Evolutionary conservation across 2,329 filamentous ascomycete genomes (phyloP).

Genomic region (Rhynchosporium agropyri): DNA sequence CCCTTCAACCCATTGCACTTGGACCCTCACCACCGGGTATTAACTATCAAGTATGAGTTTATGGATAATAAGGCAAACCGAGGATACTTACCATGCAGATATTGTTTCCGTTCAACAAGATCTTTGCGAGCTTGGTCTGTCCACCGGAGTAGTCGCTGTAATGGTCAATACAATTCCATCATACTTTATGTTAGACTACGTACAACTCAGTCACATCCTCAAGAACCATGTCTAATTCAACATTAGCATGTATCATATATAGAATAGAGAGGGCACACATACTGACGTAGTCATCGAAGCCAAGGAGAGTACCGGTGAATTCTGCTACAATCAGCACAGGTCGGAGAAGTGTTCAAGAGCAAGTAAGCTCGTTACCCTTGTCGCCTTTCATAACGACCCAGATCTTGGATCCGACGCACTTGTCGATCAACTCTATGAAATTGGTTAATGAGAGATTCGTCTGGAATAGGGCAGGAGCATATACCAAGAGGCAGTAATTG

Average conservation of each 20-base stretch:
- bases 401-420: constrained; percentile 95
- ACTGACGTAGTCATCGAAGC: constrained; percentile 99
- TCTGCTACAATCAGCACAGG: constrained; percentile 55
- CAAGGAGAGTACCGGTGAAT: constrained; percentile 90
- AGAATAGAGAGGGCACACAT: constrained; percentile 53
- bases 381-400: constrained; percentile 99
- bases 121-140: constrained; percentile 89
- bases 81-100: constrained; percentile 82
- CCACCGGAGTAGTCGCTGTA: constrained; percentile 87
- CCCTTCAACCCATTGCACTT: constrained; percentile 28
- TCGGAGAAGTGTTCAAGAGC: constrained; percentile 1
- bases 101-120: constrained; percentile 95
- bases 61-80: background rate
- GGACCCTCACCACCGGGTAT: constrained; percentile 80
- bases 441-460: constrained; percentile 31
- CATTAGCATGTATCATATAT: constrained; percentile 16
- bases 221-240: constrained; percentile 84
- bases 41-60: constrained; percentile 52
- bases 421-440: constrained; percentile 88
- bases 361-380: constrained; percentile 67
- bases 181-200: constrained; percentile 39
- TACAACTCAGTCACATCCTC: constrained; percentile 98
- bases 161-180: constrained; percentile 45
- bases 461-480: constrained; percentile 7
- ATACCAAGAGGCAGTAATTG: constrained; percentile 41